phyloP scores from a whole-genome alignment of 176 grass and related monocot genomes.

The Hyparrhenia diplandra region DNA sequence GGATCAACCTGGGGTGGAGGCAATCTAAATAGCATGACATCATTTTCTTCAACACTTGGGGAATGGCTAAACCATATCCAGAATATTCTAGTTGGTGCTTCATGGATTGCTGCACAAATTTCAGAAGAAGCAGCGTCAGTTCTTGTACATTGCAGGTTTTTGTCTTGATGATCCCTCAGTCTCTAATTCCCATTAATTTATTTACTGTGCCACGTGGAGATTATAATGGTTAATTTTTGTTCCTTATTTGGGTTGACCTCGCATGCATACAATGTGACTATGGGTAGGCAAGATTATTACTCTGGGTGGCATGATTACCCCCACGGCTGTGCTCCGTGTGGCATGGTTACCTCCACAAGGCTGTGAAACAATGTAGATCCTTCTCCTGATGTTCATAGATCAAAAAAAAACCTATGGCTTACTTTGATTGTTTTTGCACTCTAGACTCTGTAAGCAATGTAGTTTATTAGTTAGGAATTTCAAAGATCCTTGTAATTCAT shows the following conservation, averaged over 20 bases:
- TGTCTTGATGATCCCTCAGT: not conserved
- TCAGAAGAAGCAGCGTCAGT: conserved; percentile 76
- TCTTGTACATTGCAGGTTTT: conserved; percentile 97
- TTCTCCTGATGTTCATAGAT: conserved; percentile 1
- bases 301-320: not conserved
- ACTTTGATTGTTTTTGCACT: not conserved
- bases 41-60: conserved; percentile 79
- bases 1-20: conserved; percentile 96
- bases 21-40: conserved; percentile 94
- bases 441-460: conserved; percentile 7
- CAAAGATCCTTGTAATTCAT: not conserved
- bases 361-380: not conserved
- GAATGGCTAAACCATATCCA: conserved; percentile 98
- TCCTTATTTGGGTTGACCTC: not conserved
- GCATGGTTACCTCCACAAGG: not conserved
- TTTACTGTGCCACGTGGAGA: not conserved
- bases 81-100: conserved; percentile 84
- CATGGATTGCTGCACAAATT: conserved; percentile 96
- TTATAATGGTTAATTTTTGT: not conserved
- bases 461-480: not conserved
- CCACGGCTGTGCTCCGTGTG: not conserved
- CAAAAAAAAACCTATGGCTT: not conserved
- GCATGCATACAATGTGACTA: conserved; percentile 10
- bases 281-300: not conserved
- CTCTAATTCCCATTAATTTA: conserved; percentile 17